phyloP scores from a whole-genome alignment of 495 filamentous ascomycete species.

The Penicillium taxi region DNA sequence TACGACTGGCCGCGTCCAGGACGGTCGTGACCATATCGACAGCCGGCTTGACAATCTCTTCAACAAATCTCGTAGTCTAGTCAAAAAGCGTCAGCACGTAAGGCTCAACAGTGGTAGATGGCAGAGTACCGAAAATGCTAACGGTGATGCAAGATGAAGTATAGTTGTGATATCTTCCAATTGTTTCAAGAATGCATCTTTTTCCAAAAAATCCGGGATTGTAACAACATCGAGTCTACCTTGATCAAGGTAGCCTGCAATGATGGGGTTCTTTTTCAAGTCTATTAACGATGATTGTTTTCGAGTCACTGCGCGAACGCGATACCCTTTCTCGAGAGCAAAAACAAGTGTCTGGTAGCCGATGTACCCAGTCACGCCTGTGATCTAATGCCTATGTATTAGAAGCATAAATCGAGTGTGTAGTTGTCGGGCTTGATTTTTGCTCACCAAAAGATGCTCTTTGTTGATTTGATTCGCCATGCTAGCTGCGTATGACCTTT shows the following conservation, averaged over 20 bases:
- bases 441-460: too few species aligned
- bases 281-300: constrained; percentile 6
- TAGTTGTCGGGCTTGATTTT: too few species aligned
- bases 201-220: constrained; percentile 19
- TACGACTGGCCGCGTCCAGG: constrained; percentile 33
- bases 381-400: too few species aligned
- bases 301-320: constrained; percentile 23
- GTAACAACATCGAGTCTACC: constrained; percentile 1
- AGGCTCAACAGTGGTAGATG: neutral
- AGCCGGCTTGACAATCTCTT: constrained; percentile 29
- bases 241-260: neutral
- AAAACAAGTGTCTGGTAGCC: constrained; percentile 23
- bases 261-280: constrained; percentile 10
- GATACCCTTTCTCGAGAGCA: constrained; percentile 17
- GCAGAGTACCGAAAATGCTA: constrained; percentile 8
- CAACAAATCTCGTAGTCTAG: constrained; percentile 12
- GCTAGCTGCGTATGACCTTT: too few species aligned
- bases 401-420: too few species aligned
- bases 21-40: constrained; percentile 31
- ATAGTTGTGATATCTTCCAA: constrained; percentile 20
- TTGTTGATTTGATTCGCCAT: too few species aligned
- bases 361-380: constrained; percentile 23
- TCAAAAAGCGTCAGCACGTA: neutral
- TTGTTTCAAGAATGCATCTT: constrained; percentile 17
- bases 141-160: constrained; percentile 30